Evolutionary conservation across 208 protist genomes (phyloP).

Genomic region (Trichomonas tenax): DNA sequence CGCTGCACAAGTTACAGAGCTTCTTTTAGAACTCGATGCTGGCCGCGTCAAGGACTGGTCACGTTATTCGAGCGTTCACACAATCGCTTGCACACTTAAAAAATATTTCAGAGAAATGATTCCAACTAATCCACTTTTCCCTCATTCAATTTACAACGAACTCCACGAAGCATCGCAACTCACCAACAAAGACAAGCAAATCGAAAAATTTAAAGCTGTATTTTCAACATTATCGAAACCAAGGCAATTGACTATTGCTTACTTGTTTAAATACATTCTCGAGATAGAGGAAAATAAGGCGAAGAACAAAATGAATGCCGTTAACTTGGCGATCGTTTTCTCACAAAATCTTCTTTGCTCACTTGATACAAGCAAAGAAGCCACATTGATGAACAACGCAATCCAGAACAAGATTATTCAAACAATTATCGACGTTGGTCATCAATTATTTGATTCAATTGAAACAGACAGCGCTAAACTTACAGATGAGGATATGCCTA

Average conservation of each 20-base stretch:
- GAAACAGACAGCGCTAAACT: background rate
- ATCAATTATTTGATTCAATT: background rate
- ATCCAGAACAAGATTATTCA: background rate
- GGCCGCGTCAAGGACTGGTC: background rate
- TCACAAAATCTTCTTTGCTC: background rate
- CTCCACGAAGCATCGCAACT: background rate
- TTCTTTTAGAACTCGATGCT: background rate
- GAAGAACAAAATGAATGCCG: background rate
- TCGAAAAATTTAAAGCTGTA: background rate
- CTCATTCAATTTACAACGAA: background rate
- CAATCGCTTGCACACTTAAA: background rate
- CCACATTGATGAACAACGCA: background rate
- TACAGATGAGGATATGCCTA: background rate
- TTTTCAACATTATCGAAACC: background rate
- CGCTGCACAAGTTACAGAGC: background rate
- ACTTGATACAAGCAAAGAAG: background rate
- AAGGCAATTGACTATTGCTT: background rate
- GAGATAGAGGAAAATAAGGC: background rate
- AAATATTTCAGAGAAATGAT: constrained; percentile 17
- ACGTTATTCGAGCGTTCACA: background rate
- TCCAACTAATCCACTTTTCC: background rate
- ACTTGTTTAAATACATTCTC: background rate
- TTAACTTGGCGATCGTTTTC: background rate
- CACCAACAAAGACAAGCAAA: background rate
- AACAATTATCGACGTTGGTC: background rate